Conservation (phyloP, 2,329 filamentous ascomycete genomes). For the Magnaporthiopsis poae region DNA sequence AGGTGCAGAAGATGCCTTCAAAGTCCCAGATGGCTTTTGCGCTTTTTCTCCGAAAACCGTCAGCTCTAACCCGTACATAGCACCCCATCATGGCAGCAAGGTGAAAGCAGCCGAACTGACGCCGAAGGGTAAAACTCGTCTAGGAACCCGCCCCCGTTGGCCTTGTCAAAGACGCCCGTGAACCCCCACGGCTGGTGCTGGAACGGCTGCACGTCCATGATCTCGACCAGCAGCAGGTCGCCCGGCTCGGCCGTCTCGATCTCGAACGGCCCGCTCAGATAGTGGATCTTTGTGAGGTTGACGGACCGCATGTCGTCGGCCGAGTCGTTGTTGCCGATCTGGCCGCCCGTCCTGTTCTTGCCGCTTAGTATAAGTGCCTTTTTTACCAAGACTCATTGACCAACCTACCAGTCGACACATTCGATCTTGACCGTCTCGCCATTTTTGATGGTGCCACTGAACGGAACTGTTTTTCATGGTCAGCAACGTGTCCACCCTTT, state of each 20-base stretch:
- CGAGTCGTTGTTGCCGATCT: constrained; percentile 79
- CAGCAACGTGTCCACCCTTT: not conserved
- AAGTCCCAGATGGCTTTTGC: constrained; percentile 53
- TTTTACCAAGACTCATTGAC: not conserved
- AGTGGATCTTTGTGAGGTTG: constrained; percentile 76
- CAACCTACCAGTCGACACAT: constrained; percentile 63
- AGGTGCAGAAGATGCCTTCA: constrained; percentile 60
- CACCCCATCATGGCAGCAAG: too few species aligned
- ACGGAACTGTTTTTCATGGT: constrained; percentile 51
- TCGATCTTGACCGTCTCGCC: constrained; percentile 88
- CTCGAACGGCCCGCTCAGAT: constrained; percentile 81
- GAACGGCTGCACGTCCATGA: constrained; percentile 85
- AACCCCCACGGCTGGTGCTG: constrained; percentile 84
- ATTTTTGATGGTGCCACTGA: constrained; percentile 61
- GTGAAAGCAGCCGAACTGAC: constrained; percentile 31
- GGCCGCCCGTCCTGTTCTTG: constrained; percentile 52
- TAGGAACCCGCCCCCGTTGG: constrained; percentile 80
- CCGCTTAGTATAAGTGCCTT: not conserved
- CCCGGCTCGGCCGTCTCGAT: constrained; percentile 76
- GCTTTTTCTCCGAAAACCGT: constrained; percentile 7
- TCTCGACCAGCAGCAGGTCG: constrained; percentile 77
- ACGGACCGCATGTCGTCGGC: constrained; percentile 82
- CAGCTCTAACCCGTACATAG: too few species aligned
- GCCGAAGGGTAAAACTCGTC: constrained; percentile 79
- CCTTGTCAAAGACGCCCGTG: constrained; percentile 67